Evolutionary conservation across 129 eudicot genomes (phyloP).

Genomic region (Flaveria ramosissima): DNA sequence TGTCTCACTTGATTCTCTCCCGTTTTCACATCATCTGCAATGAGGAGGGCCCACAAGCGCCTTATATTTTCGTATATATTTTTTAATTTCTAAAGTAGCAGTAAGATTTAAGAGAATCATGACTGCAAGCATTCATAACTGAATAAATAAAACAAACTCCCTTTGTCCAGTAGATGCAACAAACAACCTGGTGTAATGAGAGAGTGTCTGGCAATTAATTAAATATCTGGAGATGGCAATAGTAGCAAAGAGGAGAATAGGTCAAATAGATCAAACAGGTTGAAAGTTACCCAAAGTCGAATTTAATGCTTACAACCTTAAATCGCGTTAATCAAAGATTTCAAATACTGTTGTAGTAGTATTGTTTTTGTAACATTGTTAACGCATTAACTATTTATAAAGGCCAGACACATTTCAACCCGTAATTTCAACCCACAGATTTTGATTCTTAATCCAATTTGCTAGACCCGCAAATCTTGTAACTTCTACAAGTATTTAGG

Average conservation of each 20-base stretch:
- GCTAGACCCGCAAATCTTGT: background rate
- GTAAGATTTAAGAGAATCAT: background rate
- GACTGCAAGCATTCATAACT: background rate
- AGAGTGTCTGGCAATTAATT: constrained; percentile 2
- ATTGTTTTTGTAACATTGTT: background rate
- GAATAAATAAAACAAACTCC: constrained; percentile 5
- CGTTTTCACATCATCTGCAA: constrained; percentile 52
- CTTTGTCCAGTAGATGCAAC: constrained; percentile 11
- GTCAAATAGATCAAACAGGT: background rate
- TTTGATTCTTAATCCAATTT: background rate
- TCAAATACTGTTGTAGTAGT: background rate
- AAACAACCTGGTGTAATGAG: constrained; percentile 3
- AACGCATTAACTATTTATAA: background rate
- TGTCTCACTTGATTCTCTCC: constrained; percentile 38
- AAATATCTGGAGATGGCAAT: background rate
- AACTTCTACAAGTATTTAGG: background rate
- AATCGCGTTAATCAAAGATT: background rate
- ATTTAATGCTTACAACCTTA: background rate
- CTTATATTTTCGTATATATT: background rate
- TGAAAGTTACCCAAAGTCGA: background rate
- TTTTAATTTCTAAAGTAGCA: background rate
- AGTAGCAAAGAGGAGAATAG: too few species aligned
- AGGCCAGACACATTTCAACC: background rate
- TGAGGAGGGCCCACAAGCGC: constrained; percentile 4
- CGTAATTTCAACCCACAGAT: background rate